These are phyloP conservation scores for Stylosanthes scabra DNA, from an alignment of 331 rosid species.

Conservation along the genomic window DNA sequence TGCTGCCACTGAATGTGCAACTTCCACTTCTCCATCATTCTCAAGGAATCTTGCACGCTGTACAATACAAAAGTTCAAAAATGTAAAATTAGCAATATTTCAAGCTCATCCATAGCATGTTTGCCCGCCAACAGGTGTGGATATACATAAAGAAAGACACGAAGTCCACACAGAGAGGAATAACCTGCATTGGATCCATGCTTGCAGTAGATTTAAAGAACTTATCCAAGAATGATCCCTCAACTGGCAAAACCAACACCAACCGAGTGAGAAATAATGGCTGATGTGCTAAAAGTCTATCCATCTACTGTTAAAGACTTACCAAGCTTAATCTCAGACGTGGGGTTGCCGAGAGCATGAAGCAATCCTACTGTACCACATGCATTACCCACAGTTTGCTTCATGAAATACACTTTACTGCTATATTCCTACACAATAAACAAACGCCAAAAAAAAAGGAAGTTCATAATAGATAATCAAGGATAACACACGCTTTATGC, in stretches of 20 bases:
- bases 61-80: conserved; percentile 35
- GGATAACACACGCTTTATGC: neutral
- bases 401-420: conserved; percentile 64
- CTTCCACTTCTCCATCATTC: conserved; percentile 89
- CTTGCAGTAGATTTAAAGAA: conserved; percentile 78
- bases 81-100: conserved; percentile 16
- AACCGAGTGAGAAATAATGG: neutral
- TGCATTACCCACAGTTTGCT: conserved; percentile 87
- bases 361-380: conserved; percentile 92
- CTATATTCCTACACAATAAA: conserved; percentile 55
- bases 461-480: neutral
- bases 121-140: neutral
- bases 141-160: conserved; percentile 24
- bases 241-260: conserved; percentile 29
- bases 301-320: conserved; percentile 32
- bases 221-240: conserved; percentile 84
- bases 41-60: conserved; percentile 92
- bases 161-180: conserved; percentile 18
- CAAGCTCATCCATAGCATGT: neutral
- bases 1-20: conserved; percentile 92
- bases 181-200: conserved; percentile 87
- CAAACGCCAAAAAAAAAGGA: neutral
- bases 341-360: conserved; percentile 81
- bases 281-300: neutral
- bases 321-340: conserved; percentile 73